These are phyloP conservation scores for Sporisorium scitamineum DNA, from an alignment of 1,284 basidiomycete species.

Conservation along the genomic window DNA sequence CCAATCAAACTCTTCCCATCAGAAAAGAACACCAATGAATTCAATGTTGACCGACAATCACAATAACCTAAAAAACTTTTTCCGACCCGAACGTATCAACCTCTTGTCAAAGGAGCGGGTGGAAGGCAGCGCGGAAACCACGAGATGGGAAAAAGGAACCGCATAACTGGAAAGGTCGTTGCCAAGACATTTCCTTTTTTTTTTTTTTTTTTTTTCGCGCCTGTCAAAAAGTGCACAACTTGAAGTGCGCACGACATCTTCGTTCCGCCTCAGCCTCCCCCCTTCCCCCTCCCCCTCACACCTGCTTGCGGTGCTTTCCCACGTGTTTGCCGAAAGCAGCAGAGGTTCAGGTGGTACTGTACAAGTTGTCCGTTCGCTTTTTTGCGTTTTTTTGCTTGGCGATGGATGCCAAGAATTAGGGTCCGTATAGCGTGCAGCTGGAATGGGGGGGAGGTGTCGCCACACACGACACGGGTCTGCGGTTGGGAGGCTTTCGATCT, in stretches of 20 bases:
- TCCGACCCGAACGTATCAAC: too few relatives aligned
- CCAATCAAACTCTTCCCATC: neutral
- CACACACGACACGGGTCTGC: constrained; percentile 9
- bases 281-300: neutral
- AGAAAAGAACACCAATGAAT: too few relatives aligned
- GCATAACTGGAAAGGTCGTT: constrained; percentile 22
- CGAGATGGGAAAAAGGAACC: neutral
- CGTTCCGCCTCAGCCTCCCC: too few relatives aligned
- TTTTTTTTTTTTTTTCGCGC: neutral
- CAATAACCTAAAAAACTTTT: neutral
- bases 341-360: neutral
- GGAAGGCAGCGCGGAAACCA: neutral
- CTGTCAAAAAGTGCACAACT: constrained; percentile 17
- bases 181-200: constrained; percentile 11
- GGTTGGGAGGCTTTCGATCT: neutral
- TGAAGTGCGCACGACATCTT: constrained; percentile 14
- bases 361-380: constrained; percentile 9
- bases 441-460: neutral
- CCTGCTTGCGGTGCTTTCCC: neutral
- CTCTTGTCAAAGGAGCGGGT: too few relatives aligned
- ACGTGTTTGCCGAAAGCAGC: neutral
- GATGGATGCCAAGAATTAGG: constrained; percentile 1
- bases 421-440: neutral
- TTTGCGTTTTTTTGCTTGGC: constrained; percentile 9
- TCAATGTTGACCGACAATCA: neutral